phyloP scores from a whole-genome alignment of 805 yeast genomes.

The Myxozyma lipomycoides region DNA sequence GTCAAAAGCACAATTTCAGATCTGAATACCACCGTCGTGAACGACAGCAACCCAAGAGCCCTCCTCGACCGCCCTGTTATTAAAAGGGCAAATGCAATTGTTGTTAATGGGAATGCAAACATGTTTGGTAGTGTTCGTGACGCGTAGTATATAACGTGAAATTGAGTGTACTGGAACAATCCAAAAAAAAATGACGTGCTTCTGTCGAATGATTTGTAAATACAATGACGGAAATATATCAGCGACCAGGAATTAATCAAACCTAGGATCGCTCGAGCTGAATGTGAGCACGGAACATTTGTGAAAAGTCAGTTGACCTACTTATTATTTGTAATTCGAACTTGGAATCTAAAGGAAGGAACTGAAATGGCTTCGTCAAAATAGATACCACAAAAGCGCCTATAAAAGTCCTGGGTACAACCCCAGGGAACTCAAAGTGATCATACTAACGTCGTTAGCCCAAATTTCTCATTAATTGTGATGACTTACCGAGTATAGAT shows the following conservation, averaged over 20 bases:
- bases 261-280: conserved; percentile 61
- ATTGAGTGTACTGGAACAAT: conserved; percentile 60
- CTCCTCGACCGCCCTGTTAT: conserved; percentile 1
- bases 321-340: conserved; percentile 35
- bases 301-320: background rate
- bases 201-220: conserved; percentile 32
- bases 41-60: conserved; percentile 54
- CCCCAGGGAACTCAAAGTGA: conserved; percentile 79
- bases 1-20: conserved; percentile 61
- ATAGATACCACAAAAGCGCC: conserved; percentile 59
- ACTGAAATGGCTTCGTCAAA: conserved; percentile 42
- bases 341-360: conserved; percentile 38
- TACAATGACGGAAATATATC: conserved; percentile 47
- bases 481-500: conserved; percentile 31
- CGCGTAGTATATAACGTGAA: conserved; percentile 76
- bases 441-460: conserved; percentile 49
- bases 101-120: conserved; percentile 59
- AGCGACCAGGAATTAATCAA: conserved; percentile 54
- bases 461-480: background rate
- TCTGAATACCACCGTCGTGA: conserved; percentile 66
- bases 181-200: conserved; percentile 49
- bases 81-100: conserved; percentile 15
- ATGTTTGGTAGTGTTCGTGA: conserved; percentile 86
- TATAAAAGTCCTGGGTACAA: conserved; percentile 78
- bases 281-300: background rate